phyloP scores from a whole-genome alignment of 2,329 filamentous ascomycete species.

The Aspergillus sp. region DNA sequence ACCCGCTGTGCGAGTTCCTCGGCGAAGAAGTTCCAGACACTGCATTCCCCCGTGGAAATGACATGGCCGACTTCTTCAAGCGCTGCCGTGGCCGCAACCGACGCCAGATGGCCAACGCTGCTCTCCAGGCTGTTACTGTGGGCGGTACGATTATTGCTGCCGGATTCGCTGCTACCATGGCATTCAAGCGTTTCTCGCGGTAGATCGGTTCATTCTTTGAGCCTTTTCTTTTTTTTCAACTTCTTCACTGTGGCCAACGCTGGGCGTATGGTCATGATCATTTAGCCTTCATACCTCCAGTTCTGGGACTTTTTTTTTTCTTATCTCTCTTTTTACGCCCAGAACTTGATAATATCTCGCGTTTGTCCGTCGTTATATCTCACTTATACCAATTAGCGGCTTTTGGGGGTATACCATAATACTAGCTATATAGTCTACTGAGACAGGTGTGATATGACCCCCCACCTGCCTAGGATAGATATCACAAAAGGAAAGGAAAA shows the following conservation, averaged over 20 bases:
- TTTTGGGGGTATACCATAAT: neutral
- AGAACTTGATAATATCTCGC: conserved; percentile 1
- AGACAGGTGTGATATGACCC: neutral
- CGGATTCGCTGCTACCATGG: conserved; percentile 41
- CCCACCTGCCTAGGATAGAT: neutral
- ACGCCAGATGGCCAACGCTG: conserved; percentile 57
- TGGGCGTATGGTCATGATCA: neutral
- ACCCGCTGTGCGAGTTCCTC: conserved; percentile 56
- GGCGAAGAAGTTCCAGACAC: conserved; percentile 52
- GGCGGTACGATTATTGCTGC: conserved; percentile 50
- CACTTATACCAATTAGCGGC: conserved; percentile 6
- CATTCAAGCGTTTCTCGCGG: conserved; percentile 41
- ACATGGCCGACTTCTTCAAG: conserved; percentile 56
- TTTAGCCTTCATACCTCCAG: neutral
- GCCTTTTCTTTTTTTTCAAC: neutral
- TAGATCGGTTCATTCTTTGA: conserved; percentile 12
- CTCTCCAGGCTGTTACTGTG: conserved; percentile 52
- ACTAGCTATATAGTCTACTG: neutral
- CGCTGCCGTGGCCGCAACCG: conserved; percentile 54
- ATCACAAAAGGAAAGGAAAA: neutral
- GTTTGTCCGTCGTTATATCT: neutral
- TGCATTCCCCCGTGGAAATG: conserved; percentile 54
- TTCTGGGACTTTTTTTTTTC: neutral
- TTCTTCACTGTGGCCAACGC: conserved; percentile 2
- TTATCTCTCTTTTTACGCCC: neutral